Evolutionary conservation across 768 basidiomycete species (phyloP), one percentile per base, ranked within the genome.

Genomic region (Naematelia aurantialba): DNA sequence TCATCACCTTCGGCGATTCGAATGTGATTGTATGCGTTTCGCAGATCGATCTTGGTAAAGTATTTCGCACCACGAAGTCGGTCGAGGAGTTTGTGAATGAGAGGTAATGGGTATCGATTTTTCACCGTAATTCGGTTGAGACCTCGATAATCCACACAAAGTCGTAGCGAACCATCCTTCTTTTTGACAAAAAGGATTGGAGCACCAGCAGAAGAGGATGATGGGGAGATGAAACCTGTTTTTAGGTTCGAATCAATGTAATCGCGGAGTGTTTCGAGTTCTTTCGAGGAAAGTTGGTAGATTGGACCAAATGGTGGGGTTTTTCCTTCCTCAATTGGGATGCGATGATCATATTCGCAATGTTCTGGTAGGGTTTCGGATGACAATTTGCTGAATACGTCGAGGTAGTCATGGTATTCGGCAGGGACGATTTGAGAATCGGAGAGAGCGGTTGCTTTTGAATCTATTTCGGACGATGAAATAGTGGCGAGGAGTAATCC

Each of bases 11-110:
- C 70, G 2, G 66, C 58, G 46, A 82, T 78, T 1, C 79, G 63
- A n/a, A 82, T 63, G 10, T 80, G 79, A 62, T 82, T 78, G 62
- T 76, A 83, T 0, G 77, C 79, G 45, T 72, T 70, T 22, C 75
- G 74, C 25, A 82, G 75, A 55, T 82, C 73, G 25, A 73, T 25
- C 45, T 75, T 74, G 44, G 58, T 68, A 52, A 59, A 72, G 47
- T 42, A 24, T 21, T 50, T 61, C 49, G 8, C 49, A 11, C 25
- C 45, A 17, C 5, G 4, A 1, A 72, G 30, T 22, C 53, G 59
- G 47, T 66, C 60, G 26, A 69, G 25, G 30, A 52, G 27, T 29
- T 72, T 63, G 19, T 19, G 22, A 22, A 69, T 72, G 13, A 61
- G 52, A 10, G 70, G 72, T 1, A 70, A 52, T 5, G 66, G 63